Evolutionary conservation across 371 early-diverging fungal species (phyloP).

Genomic region (Coemansia sp.): DNA sequence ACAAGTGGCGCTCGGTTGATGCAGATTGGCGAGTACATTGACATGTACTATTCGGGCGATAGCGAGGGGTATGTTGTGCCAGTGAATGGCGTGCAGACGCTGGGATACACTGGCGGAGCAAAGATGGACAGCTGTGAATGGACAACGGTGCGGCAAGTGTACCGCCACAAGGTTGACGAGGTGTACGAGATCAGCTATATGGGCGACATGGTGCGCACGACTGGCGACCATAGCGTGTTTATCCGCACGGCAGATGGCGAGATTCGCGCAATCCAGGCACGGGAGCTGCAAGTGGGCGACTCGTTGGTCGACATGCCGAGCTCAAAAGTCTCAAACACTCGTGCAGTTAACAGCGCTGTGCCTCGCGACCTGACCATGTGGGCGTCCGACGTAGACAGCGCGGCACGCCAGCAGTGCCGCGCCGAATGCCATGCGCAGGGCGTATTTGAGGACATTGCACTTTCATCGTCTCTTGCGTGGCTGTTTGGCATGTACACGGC

Average conservation of each 20-base stretch:
- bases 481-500: constrained; percentile 36
- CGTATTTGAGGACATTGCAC: constrained; percentile 14
- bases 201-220: constrained; percentile 47
- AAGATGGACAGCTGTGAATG: constrained; percentile 30
- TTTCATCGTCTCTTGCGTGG: constrained; percentile 14
- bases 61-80: constrained; percentile 42
- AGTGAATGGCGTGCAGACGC: constrained; percentile 42
- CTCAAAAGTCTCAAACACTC: constrained; percentile 3
- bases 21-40: constrained; percentile 45
- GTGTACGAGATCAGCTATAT: constrained; percentile 43
- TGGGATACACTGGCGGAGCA: constrained; percentile 33
- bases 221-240: constrained; percentile 51
- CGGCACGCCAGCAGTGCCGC: constrained; percentile 8
- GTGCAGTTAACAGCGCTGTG: background rate
- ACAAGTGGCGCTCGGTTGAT: constrained; percentile 14
- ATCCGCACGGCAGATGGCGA: constrained; percentile 22
- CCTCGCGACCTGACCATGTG: constrained; percentile 14
- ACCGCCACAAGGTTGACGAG: constrained; percentile 48
- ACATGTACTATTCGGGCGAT: constrained; percentile 25
- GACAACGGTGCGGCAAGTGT: constrained; percentile 47
- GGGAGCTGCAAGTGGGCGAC: constrained; percentile 43
- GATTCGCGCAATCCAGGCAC: constrained; percentile 36
- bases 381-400: background rate
- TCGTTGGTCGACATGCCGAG: constrained; percentile 41
- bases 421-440: constrained; percentile 14